Conservation (phyloP, 2,329 filamentous ascomycete species). For the Aplosporella prunicola region DNA sequence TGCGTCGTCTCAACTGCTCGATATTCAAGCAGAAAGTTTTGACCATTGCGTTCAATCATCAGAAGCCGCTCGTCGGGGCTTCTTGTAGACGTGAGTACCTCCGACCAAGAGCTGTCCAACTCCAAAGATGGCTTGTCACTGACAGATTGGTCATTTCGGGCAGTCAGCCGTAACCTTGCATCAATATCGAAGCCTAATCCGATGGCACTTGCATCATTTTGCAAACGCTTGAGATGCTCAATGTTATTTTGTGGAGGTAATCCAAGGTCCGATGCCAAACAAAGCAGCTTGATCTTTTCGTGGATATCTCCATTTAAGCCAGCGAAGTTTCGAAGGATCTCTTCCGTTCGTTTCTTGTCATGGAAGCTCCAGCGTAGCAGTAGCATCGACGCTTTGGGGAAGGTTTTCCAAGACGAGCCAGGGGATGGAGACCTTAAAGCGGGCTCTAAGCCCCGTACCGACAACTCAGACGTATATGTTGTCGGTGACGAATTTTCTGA, state of each 20-base stretch:
- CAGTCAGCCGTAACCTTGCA: slow-evolving; percentile 11
- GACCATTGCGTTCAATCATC: too few relatives aligned
- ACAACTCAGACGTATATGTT: too few relatives aligned
- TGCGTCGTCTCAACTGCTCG: too few relatives aligned
- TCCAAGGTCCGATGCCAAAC: slow-evolving; percentile 11
- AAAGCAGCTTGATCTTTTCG: slow-evolving; percentile 14
- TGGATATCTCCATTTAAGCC: slow-evolving; percentile 13
- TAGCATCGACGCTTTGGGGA: not conserved
- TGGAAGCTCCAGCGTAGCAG: slow-evolving; percentile 13
- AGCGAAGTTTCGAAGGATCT: slow-evolving; percentile 11
- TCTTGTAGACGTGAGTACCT: too few relatives aligned
- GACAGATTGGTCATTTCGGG: not conserved
- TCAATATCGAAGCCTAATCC: slow-evolving; percentile 14
- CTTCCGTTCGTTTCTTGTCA: slow-evolving; percentile 13
- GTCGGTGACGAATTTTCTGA: too few relatives aligned
- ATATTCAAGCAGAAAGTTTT: too few relatives aligned
- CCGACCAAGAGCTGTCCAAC: not conserved
- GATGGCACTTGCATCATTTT: slow-evolving; percentile 12
- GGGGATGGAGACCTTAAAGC: slow-evolving; percentile 1
- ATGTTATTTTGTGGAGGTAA: too few relatives aligned
- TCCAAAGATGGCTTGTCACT: not conserved
- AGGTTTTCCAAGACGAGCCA: not conserved
- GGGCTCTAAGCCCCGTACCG: slow-evolving; percentile 1
- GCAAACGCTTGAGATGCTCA: slow-evolving; percentile 12
- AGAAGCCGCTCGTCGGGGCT: too few relatives aligned